These are phyloP conservation scores for Jimgerdemannia lactiflua DNA, from an alignment of 192 early-diverging fungal genomes.

Conservation along the genomic window DNA sequence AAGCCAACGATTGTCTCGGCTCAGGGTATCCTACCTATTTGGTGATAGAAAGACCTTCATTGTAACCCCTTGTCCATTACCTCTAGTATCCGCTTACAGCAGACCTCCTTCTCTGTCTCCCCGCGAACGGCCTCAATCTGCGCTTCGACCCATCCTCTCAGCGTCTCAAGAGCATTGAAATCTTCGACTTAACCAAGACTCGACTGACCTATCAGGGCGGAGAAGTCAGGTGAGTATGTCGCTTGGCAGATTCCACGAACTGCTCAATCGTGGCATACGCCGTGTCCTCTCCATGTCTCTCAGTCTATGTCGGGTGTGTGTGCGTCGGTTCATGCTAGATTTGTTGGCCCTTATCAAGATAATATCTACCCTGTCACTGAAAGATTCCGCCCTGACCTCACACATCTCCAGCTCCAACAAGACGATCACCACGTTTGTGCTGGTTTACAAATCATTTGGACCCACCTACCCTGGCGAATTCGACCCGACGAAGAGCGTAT, in stretches of 20 bases:
- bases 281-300: too few species aligned
- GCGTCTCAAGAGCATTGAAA: constrained; percentile 60
- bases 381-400: too few species aligned
- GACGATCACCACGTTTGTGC: constrained; percentile 61
- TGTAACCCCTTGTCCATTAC: not conserved
- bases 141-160: constrained; percentile 55
- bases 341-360: not conserved
- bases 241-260: too few species aligned
- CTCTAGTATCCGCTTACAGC: constrained; percentile 39
- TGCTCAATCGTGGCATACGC: too few species aligned
- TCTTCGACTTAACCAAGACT: constrained; percentile 55
- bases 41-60: not conserved
- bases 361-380: too few species aligned
- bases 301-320: too few species aligned
- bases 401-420: constrained; percentile 44
- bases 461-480: constrained; percentile 64
- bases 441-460: constrained; percentile 71
- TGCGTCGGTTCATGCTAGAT: not conserved
- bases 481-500: constrained; percentile 42
- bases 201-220: constrained; percentile 50
- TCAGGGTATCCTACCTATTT: not conserved
- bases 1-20: not conserved
- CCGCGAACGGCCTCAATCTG: constrained; percentile 51
- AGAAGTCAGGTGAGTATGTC: constrained; percentile 49
- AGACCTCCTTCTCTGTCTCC: constrained; percentile 35